Evolutionary conservation across 2,329 filamentous ascomycete species (phyloP).

Genomic region (Trichoderma atroviride): DNA sequence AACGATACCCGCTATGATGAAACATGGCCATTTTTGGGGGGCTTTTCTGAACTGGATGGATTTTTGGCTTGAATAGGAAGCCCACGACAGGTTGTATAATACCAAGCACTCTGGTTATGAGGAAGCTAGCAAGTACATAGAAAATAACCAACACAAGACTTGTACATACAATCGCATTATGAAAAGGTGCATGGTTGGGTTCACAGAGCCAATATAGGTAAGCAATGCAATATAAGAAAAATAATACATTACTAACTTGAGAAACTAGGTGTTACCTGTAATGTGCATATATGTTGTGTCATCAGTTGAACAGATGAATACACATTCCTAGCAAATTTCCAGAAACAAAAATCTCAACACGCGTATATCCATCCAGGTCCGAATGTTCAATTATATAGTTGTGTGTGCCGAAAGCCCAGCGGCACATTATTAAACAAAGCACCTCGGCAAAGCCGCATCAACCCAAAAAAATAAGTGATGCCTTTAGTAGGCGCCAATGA

Average conservation of each 20-base stretch:
- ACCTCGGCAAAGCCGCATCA: neutral
- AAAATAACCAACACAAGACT: neutral
- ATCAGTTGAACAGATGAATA: neutral
- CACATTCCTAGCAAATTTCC: neutral
- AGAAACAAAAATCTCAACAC: neutral
- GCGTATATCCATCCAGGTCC: neutral
- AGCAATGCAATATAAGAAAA: neutral
- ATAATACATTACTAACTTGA: neutral
- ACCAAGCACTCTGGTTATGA: neutral
- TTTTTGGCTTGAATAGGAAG: neutral
- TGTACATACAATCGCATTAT: neutral
- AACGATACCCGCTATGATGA: constrained; percentile 21
- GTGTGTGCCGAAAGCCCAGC: neutral
- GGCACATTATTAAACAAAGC: neutral
- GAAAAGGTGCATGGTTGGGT: neutral
- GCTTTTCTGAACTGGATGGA: neutral
- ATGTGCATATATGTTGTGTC: neutral
- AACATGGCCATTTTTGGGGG: constrained; percentile 12
- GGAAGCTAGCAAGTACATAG: neutral
- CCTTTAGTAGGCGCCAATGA: neutral
- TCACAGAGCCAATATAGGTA: neutral
- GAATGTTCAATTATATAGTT: neutral
- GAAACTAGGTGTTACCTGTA: neutral
- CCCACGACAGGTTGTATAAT: neutral
- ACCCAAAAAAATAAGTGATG: neutral